phyloP scores from a whole-genome alignment of 1,139 yeast species.

The Taphrina communis region DNA sequence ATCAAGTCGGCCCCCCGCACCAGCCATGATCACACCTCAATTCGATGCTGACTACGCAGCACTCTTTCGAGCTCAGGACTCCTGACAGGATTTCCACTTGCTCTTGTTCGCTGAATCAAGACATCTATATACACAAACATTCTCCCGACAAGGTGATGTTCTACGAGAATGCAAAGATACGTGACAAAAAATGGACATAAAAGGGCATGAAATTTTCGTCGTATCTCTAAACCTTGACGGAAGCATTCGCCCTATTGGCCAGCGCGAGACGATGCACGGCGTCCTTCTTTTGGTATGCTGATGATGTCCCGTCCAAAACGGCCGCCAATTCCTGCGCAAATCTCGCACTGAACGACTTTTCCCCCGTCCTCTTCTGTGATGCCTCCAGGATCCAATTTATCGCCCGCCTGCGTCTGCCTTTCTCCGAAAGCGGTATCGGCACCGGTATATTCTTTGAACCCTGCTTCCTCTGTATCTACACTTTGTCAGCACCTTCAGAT shows the following conservation, averaged over 20 bases:
- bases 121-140: too few relatives aligned
- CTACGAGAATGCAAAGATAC: too few relatives aligned
- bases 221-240: constrained; percentile 39
- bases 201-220: not conserved
- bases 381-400: constrained; percentile 72
- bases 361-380: constrained; percentile 33
- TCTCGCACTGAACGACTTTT: constrained; percentile 37
- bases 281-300: constrained; percentile 38
- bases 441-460: constrained; percentile 55
- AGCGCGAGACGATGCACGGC: constrained; percentile 41
- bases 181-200: not conserved
- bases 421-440: constrained; percentile 80
- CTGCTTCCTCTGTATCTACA: constrained; percentile 37
- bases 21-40: not conserved
- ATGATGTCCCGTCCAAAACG: constrained; percentile 42
- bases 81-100: too few relatives aligned
- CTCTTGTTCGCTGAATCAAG: too few relatives aligned
- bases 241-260: constrained; percentile 39
- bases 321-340: constrained; percentile 43
- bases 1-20: not conserved
- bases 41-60: too few relatives aligned
- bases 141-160: too few relatives aligned
- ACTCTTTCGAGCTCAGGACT: too few relatives aligned
- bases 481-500: not conserved
- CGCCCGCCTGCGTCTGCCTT: constrained; percentile 85